phyloP scores from a whole-genome alignment of 371 early-diverging fungal species.

The Saksenaea oblongispora region DNA sequence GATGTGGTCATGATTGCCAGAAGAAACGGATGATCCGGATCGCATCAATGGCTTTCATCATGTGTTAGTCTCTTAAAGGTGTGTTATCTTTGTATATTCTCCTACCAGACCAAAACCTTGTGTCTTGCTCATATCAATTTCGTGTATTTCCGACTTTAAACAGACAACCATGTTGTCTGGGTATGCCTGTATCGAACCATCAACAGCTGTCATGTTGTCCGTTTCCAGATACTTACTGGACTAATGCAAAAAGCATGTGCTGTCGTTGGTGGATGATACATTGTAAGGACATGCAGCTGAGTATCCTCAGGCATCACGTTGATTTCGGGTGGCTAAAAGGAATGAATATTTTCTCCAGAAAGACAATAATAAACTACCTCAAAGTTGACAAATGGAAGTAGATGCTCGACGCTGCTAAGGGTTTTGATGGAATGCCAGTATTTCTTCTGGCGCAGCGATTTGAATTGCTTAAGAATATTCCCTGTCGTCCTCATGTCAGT shows the following conservation, averaged over 20 bases:
- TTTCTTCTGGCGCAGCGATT: slow-evolving; percentile 50
- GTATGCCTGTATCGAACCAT: slow-evolving; percentile 15
- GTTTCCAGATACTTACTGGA: slow-evolving; percentile 22
- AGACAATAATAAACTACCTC: slow-evolving; percentile 24
- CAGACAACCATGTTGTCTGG: slow-evolving; percentile 50
- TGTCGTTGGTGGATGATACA: slow-evolving; percentile 39
- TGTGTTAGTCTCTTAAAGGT: not conserved
- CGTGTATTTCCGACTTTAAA: slow-evolving; percentile 58
- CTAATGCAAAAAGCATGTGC: slow-evolving; percentile 41
- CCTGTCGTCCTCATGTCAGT: slow-evolving; percentile 15
- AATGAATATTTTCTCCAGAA: not conserved
- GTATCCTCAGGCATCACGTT: slow-evolving; percentile 33
- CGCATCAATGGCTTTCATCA: slow-evolving; percentile 24
- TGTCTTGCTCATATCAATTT: slow-evolving; percentile 45
- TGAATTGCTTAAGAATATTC: slow-evolving; percentile 36
- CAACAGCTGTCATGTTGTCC: not conserved
- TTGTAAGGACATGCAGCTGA: slow-evolving; percentile 20
- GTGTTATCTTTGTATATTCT: not conserved
- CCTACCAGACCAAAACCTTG: slow-evolving; percentile 18
- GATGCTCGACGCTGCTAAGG: slow-evolving; percentile 41
- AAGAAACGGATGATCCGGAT: slow-evolving; percentile 30
- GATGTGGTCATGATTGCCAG: slow-evolving; percentile 22
- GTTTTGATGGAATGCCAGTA: slow-evolving; percentile 60
- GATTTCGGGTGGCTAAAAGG: slow-evolving; percentile 20
- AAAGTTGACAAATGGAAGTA: slow-evolving; percentile 48